Evolutionary conservation across 106 monocot species (phyloP).

Genomic region (Agapanthus africanus): DNA sequence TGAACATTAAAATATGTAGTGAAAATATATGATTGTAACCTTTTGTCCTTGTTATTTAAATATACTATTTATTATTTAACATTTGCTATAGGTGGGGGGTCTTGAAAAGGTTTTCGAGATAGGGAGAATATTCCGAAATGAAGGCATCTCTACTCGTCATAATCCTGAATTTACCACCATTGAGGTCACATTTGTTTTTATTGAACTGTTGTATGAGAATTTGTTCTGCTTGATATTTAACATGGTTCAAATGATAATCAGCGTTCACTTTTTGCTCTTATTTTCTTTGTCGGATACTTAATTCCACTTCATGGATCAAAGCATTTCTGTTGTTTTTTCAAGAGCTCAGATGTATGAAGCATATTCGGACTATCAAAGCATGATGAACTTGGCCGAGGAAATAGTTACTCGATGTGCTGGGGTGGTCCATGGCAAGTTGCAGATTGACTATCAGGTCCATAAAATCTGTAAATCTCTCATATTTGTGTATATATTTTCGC

Average conservation of each 20-base stretch:
- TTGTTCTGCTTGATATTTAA: background rate
- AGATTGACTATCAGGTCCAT: constrained; percentile 73
- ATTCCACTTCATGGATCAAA: too few relatives aligned
- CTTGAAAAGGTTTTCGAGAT: constrained; percentile 95
- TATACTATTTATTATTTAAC: background rate
- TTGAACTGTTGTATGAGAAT: background rate
- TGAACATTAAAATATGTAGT: background rate
- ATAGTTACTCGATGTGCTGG: constrained; percentile 80
- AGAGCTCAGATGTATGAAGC: constrained; percentile 94
- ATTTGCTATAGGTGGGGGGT: constrained; percentile 75
- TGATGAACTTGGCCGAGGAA: constrained; percentile 99
- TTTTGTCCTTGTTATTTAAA: background rate
- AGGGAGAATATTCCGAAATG: constrained; percentile 98
- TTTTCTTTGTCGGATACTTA: background rate
- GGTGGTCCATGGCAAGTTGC: constrained; percentile 61
- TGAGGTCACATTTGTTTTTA: constrained; percentile 49
- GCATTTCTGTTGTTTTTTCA: constrained; percentile 12
- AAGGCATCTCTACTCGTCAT: constrained; percentile 98
- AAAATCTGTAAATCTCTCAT: background rate
- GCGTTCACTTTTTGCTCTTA: background rate
- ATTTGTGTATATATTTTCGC: background rate
- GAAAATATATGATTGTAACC: too few relatives aligned
- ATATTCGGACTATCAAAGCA: constrained; percentile 92
- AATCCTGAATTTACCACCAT: constrained; percentile 99
- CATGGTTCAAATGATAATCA: background rate